Conservation (phyloP, 345 rosid genomes). For the Aethionema arabicum region DNA sequence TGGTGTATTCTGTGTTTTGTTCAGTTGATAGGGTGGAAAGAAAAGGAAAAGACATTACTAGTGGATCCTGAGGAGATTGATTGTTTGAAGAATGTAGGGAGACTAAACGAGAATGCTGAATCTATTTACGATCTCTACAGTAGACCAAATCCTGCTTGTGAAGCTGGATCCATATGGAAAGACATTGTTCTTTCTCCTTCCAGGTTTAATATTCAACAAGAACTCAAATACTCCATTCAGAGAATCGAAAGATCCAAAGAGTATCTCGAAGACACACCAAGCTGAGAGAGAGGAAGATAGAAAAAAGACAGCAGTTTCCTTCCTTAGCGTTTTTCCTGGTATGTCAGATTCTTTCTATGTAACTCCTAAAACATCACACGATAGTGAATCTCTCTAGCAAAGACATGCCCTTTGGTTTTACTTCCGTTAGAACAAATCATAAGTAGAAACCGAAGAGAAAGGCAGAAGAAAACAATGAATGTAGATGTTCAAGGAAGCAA, state of each 20-base stretch:
- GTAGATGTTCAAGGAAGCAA: slow-evolving; percentile 16
- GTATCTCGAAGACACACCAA: slow-evolving; percentile 29
- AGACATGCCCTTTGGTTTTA: not conserved
- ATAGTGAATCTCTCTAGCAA: slow-evolving; percentile 7
- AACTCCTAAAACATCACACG: slow-evolving; percentile 23
- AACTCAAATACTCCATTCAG: slow-evolving; percentile 70
- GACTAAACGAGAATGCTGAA: slow-evolving; percentile 74
- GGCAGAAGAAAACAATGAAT: not conserved
- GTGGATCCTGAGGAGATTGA: slow-evolving; percentile 90
- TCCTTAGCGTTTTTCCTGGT: slow-evolving; percentile 29
- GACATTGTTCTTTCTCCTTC: slow-evolving; percentile 92
- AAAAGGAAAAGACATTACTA: slow-evolving; percentile 75
- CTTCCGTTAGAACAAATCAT: slow-evolving; percentile 1
- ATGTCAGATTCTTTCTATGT: slow-evolving; percentile 30
- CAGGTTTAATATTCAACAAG: slow-evolving; percentile 73
- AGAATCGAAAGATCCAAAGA: slow-evolving; percentile 58
- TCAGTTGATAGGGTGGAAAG: slow-evolving; percentile 98
- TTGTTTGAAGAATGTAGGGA: slow-evolving; percentile 62
- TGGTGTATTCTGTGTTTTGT: slow-evolving; percentile 27
- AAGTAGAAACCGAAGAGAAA: slow-evolving; percentile 12
- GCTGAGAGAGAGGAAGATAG: slow-evolving; percentile 7
- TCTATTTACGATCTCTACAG: slow-evolving; percentile 75
- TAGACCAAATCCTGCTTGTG: slow-evolving; percentile 66
- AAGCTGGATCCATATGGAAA: slow-evolving; percentile 88
- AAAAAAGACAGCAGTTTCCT: not conserved